Base-by-base conservation (phyloP, 2,329 filamentous ascomycete genomes). In the Rutstroemia sp. region DNA sequence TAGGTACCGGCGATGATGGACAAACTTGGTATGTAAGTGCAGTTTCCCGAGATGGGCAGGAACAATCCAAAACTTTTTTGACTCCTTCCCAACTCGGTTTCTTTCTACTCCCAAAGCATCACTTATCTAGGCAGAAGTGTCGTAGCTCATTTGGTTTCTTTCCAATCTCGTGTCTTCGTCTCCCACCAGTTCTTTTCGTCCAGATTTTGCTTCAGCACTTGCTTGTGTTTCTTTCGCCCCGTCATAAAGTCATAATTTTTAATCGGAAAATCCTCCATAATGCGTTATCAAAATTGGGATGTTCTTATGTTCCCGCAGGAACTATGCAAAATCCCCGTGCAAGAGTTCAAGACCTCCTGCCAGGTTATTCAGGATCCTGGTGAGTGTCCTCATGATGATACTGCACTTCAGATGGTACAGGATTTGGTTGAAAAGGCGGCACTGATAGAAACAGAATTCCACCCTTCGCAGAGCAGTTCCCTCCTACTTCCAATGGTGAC, bases 211-310 rank as follows among this genome's bases (percentile, higher is more conserved):
- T 59, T 49, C 54, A 54, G 30, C 34, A 45, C 21, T 49, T 50
- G 49, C 55, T 41, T 30, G 46, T 53, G 49, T 27, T 57, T 42
- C 30, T 46, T 56, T 47, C 30, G 30, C 39, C 53, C 21, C 23
- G 50, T 14, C 23, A 44, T 34, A 18, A 55, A 49, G 23, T 44
- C 25, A 51, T 41, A 30, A 34, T 48, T 45, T 48, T 46, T 48
- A 45, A 54, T 57, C 39, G 25, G 19, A 38, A 48, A 39, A 38
- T 25, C 34, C 12, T 30, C 54, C 47, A 65, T 57, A 46, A 95
- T 95, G 90, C 85, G 90, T 58, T 95, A 87, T 77, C 81, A 90
- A 64, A 84, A 90, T 66, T 95, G 90, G 90, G 90, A 95, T 66
- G 80, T 94, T 55, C 81, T 95, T 45, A 76, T 95, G 59, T 95